Evolutionary conservation across 225 moss, liverwort and hornwort species (phyloP), one percentile per base, ranked within the genome.

Genomic region (Bryum argenteum): DNA sequence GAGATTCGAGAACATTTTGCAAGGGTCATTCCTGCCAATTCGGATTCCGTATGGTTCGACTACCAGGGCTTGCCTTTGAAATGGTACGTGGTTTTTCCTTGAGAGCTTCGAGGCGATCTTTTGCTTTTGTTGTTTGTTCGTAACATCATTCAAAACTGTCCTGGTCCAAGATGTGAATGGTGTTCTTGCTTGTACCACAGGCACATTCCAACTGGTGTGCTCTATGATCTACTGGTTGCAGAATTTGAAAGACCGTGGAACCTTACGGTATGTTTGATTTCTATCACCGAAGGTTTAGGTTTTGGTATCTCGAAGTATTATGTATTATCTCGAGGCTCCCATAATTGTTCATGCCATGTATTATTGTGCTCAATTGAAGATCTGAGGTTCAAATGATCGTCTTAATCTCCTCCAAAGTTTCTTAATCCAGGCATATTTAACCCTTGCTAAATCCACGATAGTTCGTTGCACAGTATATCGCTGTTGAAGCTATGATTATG

Each of bases 191-290:
- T 67, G 53, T 69, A 40, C 10, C 64, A 65, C 88, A 97, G 96
- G 97, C 88, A 98, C 77, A 91, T 98, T 57, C 94, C 97, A 20
- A 94, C 91, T n/a, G 97, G 97, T 67, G 97, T 94, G 56, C 84
- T 98, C 43, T 94, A 92, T 79, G 94, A 98, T 73, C 83, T 97
- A 47, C 80, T 97, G 74, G 90, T 92, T 81, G 90, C 90, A 65
- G 96, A 93, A 81, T 91, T 93, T 54, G 91, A 97, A 79, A 82
- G 96, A 71, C 96, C 96, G 16, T 97, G 96, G 96, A 93, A 89
- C 59, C 81, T 98, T 62, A 98, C 92, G 83, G 97, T 93, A 82
- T 67, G 73, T 71, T 44, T 55, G 19, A 33, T 45, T 43, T 66
- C 48, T 26, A 48, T 73, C 56, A 51, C 21, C 11, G n/a, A n/a